phyloP scores from a whole-genome alignment of 2,329 filamentous ascomycete genomes.

The Tolypocladium cylindrosporum region DNA sequence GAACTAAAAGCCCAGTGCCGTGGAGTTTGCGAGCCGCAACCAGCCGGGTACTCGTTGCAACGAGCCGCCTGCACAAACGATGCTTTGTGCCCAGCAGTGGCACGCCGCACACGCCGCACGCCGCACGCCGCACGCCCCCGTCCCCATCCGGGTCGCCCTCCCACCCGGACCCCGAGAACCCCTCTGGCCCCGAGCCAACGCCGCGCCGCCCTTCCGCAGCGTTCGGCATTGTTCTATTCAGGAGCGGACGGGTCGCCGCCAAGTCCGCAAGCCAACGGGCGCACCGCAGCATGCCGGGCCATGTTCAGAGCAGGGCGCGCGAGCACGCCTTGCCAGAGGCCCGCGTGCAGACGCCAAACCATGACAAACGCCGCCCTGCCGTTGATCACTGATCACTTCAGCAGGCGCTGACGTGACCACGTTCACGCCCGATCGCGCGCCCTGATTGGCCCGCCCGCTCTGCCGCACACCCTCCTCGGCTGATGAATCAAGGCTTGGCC shows the following conservation, averaged over 20 bases:
- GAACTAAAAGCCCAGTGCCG: neutral
- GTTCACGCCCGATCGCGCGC: neutral
- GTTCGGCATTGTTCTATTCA: neutral
- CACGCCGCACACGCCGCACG: neutral
- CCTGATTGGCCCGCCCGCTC: neutral
- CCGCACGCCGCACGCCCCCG: neutral
- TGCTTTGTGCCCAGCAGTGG: neutral
- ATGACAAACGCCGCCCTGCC: neutral
- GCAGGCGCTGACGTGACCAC: neutral
- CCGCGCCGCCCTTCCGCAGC: neutral
- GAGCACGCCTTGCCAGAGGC: neutral
- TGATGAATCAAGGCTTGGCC: constrained; percentile 2
- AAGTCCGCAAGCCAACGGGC: neutral
- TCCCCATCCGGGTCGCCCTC: neutral
- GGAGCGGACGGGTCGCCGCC: neutral
- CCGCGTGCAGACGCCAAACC: neutral
- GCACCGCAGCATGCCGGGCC: neutral
- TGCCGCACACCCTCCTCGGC: neutral
- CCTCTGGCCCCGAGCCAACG: neutral
- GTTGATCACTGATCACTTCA: neutral
- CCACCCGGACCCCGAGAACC: neutral
- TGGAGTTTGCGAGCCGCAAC: neutral
- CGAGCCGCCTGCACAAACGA: neutral
- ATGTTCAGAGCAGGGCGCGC: neutral
- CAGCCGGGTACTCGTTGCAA: neutral